These are phyloP conservation scores for Drechmeria coniospora DNA, from an alignment of 2,329 filamentous ascomycete species.

Conservation along the genomic window DNA sequence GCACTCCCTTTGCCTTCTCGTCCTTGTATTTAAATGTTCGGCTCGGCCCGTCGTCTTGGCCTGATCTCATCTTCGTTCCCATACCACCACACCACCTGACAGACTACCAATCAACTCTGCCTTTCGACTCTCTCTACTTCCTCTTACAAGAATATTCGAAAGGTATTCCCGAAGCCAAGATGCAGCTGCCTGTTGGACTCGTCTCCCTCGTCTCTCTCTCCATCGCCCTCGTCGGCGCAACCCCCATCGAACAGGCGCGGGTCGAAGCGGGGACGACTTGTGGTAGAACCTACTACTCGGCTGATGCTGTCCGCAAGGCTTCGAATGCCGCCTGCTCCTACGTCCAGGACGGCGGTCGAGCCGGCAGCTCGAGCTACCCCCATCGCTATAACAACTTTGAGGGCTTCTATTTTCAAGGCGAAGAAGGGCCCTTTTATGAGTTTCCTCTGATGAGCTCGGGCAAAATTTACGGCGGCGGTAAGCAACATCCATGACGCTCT, in stretches of 20 bases:
- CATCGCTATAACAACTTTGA: constrained; percentile 24
- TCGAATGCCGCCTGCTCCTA: constrained; percentile 12
- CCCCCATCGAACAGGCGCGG: constrained; percentile 10
- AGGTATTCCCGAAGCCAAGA: too few species aligned
- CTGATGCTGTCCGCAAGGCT: constrained; percentile 13
- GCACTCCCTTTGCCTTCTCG: too few species aligned
- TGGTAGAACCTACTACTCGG: constrained; percentile 14
- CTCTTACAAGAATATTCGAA: too few species aligned
- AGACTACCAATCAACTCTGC: too few species aligned
- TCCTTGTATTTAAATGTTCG: too few species aligned
- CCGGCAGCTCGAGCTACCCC: constrained; percentile 19
- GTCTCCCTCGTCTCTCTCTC: constrained; percentile 13
- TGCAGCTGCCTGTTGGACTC: constrained; percentile 12
- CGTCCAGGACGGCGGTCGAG: constrained; percentile 8
- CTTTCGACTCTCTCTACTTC: too few species aligned
- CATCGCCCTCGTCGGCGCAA: constrained; percentile 12
- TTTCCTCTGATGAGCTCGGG: constrained; percentile 20
- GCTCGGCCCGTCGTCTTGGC: too few species aligned
- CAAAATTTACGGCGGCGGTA: constrained; percentile 19
- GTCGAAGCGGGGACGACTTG: constrained; percentile 13
- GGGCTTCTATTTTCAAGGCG: constrained; percentile 18
- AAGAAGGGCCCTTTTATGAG: constrained; percentile 21
- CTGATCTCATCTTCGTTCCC: too few species aligned
- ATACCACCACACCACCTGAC: too few species aligned
- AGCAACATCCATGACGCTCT: constrained; percentile 4